Conservation (phyloP, 2,329 filamentous ascomycete species). For the Microcyclospora pomicola region DNA sequence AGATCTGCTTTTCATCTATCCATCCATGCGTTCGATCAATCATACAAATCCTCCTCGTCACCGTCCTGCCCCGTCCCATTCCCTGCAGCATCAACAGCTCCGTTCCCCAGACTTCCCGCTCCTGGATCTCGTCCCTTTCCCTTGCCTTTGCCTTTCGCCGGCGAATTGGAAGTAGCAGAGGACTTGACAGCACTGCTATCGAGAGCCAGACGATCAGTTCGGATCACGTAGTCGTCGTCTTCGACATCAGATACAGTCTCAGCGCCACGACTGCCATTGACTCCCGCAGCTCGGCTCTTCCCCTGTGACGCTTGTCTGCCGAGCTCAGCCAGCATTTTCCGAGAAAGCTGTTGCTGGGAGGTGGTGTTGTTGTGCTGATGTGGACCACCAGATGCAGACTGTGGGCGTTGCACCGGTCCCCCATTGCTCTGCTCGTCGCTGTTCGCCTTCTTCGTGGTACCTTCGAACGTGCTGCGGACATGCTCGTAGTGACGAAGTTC, state of each 20-base stretch:
- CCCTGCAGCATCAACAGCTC: conserved; percentile 20
- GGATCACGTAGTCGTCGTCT: conserved; percentile 31
- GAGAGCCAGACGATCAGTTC: conserved; percentile 24
- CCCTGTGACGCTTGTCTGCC: not conserved
- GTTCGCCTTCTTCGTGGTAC: conserved; percentile 31
- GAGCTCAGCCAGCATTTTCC: not conserved
- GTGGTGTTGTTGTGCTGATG: not conserved
- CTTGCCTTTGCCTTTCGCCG: conserved; percentile 14
- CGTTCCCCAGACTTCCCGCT: conserved; percentile 16
- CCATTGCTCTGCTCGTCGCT: conserved; percentile 1
- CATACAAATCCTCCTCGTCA: conserved; percentile 31
- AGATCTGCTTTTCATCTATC: not conserved
- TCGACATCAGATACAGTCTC: conserved; percentile 15
- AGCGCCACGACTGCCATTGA: not conserved
- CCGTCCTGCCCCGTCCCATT: conserved; percentile 24
- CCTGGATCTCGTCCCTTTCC: conserved; percentile 24
- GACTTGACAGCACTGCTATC: conserved; percentile 7
- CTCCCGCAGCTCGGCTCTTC: not conserved
- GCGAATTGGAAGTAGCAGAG: not conserved
- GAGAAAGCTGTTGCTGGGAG: not conserved
- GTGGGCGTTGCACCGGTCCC: no score
- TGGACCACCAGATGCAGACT: no score
- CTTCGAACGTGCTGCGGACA: conserved; percentile 73
- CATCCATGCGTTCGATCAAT: conserved; percentile 10
- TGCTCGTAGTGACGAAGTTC: conserved; percentile 83